Percentiles rank a stretch among this genome's conserved stretches.
phyloP scores from a whole-genome alignment of 257 asterid species.

The Salvia miltiorrhiza region DNA sequence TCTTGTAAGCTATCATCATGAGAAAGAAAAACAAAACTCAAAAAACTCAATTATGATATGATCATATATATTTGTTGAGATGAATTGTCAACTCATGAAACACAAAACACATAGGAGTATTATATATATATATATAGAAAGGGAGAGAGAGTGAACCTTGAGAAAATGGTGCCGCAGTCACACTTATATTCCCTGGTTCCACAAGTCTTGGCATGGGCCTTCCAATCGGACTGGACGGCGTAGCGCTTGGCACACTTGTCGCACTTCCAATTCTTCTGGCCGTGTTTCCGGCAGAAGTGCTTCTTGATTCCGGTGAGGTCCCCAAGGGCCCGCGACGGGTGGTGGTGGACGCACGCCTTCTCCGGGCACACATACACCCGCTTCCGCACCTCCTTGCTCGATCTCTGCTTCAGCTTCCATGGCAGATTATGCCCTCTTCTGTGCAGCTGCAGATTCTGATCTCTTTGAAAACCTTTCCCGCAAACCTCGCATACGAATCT shows the following conservation, averaged over 20 bases:
- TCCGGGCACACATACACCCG: conserved; percentile 91
- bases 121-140: not conserved
- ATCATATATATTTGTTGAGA: not conserved
- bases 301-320: conserved; percentile 85
- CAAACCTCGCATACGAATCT: conserved; percentile 80
- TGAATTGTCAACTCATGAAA: not conserved
- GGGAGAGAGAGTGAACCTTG: conserved; percentile 41
- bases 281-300: conserved; percentile 81
- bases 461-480: conserved; percentile 90
- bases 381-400: conserved; percentile 56
- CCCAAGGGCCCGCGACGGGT: conserved; percentile 79
- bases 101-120: too few species aligned
- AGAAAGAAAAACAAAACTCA: too few species aligned
- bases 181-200: conserved; percentile 85
- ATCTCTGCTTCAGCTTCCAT: conserved; percentile 38
- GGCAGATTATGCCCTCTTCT: conserved; percentile 33
- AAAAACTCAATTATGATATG: too few species aligned
- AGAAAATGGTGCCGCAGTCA: conserved; percentile 78
- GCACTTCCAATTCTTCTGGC: conserved; percentile 92
- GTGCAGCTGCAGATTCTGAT: conserved; percentile 78
- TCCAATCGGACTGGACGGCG: conserved; percentile 89
- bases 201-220: conserved; percentile 83
- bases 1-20: too few species aligned
- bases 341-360: conserved; percentile 68
- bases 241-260: conserved; percentile 76